These are phyloP conservation scores for Suillus subluteus DNA, from an alignment of 768 basidiomycete species.

Conservation along the genomic window DNA sequence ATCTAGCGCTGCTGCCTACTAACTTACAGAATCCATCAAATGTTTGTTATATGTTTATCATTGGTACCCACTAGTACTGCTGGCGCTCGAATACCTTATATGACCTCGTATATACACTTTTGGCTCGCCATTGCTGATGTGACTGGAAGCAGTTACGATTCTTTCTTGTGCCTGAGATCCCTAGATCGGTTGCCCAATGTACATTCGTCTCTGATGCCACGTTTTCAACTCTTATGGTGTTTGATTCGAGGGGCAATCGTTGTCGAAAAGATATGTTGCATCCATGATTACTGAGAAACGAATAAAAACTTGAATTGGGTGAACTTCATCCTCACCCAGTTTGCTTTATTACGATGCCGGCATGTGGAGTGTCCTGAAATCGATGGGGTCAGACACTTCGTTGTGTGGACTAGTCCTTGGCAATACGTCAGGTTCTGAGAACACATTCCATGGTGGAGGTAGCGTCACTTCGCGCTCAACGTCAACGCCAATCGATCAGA, in stretches of 20 bases:
- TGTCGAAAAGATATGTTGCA: neutral
- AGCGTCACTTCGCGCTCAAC: neutral
- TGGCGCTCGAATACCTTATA: neutral
- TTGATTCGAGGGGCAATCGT: neutral
- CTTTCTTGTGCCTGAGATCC: neutral
- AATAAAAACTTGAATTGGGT: neutral
- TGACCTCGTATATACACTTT: neutral
- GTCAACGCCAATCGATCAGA: neutral
- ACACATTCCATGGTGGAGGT: neutral
- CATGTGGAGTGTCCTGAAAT: neutral
- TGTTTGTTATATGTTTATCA: neutral
- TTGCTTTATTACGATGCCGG: neutral
- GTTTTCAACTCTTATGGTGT: neutral
- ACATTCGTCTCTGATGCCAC: neutral
- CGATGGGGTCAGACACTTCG: neutral
- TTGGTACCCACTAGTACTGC: neutral
- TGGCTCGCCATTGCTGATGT: neutral
- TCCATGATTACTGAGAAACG: neutral
- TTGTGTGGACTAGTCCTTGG: neutral
- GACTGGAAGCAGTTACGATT: neutral
- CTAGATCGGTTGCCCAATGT: neutral
- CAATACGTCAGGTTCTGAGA: neutral
- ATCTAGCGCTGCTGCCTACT: neutral
- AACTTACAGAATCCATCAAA: neutral
- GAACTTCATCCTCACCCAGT: neutral